Base-by-base conservation (phyloP, 2,329 filamentous ascomycete genomes). In the Cercospora canescens region DNA sequence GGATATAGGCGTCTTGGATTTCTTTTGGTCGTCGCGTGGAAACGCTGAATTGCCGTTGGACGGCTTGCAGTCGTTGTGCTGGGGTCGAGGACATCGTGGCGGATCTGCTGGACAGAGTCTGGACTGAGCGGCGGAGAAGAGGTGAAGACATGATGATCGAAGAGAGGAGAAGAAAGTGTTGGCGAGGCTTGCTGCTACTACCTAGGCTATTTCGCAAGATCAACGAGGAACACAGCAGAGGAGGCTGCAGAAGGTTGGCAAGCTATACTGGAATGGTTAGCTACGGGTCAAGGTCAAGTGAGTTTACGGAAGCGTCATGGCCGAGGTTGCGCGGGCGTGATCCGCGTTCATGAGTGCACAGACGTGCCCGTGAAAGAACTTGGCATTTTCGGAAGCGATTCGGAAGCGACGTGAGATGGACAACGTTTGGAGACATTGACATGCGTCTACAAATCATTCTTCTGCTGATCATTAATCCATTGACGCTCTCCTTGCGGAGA, bases 1-100 rank as follows among this genome's bases (percentile, higher is more conserved):
- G 80, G 72, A 99, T 98, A 80, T 98, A 99, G 56, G 92, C 94
- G 79, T 97, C 93, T 76, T 91, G 89, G 62, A 97, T 86, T 77
- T 96, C 90, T 79, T 89, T 83, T 68, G 79, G 78, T 28, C 76
- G 75, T 21, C 80, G 75, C 60, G 82, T 76, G 63, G 84, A 81
- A 55, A 81, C 81, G 73, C 81, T 84, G 76, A 89, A 87, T 65
- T 75, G 75, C 35, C 76, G 72, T 54, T 73, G 72, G 18, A 75
- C 63, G 56, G 66, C 57, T 37, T 71, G 69, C 37, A 75, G 69
- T 34, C 73, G 69, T 70, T 76, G 71, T 39, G 69, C 66, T 12
- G 72, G 69, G 24, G 71, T 68, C 34, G 70, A 68, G 8, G 70
- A 70, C 67, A 74, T 71, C 66, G 69, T 68, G 61, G 56, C 45